Evolutionary conservation across 2,329 filamentous ascomycete genomes (phyloP).

Genomic region (Botrytis fragariae): DNA sequence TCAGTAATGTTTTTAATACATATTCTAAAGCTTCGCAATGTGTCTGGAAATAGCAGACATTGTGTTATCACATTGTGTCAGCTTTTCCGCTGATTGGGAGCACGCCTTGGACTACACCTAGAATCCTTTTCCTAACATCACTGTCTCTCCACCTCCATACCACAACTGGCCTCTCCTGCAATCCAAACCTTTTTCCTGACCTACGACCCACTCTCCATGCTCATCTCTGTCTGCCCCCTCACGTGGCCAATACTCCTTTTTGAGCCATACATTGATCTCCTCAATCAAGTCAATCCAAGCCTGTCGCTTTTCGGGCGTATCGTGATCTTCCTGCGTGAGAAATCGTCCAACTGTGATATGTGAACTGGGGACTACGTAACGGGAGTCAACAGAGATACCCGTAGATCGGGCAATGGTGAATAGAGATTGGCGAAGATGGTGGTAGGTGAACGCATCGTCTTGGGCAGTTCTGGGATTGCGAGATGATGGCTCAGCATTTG

Average conservation of each 20-base stretch:
- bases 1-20: not conserved
- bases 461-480: slow-evolving; percentile 39
- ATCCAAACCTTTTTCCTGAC: slow-evolving; percentile 78
- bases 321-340: slow-evolving; percentile 64
- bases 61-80: not conserved
- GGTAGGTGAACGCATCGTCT: slow-evolving; percentile 76
- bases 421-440: slow-evolving; percentile 81
- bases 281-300: slow-evolving; percentile 70
- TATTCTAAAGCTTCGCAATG: too few relatives aligned
- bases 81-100: not conserved
- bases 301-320: slow-evolving; percentile 49
- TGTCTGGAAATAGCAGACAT: not conserved
- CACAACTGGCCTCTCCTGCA: slow-evolving; percentile 73
- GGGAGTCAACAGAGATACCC: slow-evolving; percentile 68
- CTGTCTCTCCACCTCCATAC: slow-evolving; percentile 79
- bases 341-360: slow-evolving; percentile 88
- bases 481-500: slow-evolving; percentile 9
- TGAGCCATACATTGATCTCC: slow-evolving; percentile 72
- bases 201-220: slow-evolving; percentile 79
- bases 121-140: slow-evolving; percentile 62
- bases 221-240: slow-evolving; percentile 41
- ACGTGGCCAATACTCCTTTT: slow-evolving; percentile 66
- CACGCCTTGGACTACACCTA: slow-evolving; percentile 33
- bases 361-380: slow-evolving; percentile 85
- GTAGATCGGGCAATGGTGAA: slow-evolving; percentile 59